A percentile compares a stretch with the other conserved stretches of the same genome.
These are phyloP conservation scores for Kodamaea laetipori DNA, from an alignment of 805 yeast genomes.

Conservation along the genomic window DNA sequence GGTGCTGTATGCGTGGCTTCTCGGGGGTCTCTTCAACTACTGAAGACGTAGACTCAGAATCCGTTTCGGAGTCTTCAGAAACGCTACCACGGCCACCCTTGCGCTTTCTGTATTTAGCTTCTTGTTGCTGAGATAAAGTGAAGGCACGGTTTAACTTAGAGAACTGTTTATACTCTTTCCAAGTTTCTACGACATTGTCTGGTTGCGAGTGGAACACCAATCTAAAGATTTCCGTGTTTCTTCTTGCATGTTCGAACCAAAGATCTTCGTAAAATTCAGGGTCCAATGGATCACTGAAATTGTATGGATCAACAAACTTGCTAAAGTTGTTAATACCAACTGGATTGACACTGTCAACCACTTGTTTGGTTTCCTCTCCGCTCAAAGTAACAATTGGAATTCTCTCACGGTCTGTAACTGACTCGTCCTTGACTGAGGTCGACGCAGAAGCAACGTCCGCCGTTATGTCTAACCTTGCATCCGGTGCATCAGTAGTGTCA, in stretches of 20 bases:
- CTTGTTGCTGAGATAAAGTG: constrained; percentile 37
- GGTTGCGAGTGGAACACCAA: constrained; percentile 93
- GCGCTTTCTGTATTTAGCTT: constrained; percentile 32
- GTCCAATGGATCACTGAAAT: constrained; percentile 83
- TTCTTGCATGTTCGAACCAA: constrained; percentile 80
- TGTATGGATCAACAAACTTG: constrained; percentile 78
- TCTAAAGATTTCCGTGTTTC: constrained; percentile 81
- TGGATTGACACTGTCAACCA: constrained; percentile 43
- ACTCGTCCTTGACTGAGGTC: constrained; percentile 20
- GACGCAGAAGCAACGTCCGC: constrained; percentile 12
- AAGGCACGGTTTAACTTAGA: constrained; percentile 64
- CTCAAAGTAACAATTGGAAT: constrained; percentile 47
- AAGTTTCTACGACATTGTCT: constrained; percentile 82
- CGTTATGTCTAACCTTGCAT: constrained; percentile 3
- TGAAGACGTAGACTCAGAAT: background rate
- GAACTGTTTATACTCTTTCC: constrained; percentile 85
- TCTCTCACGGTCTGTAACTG: constrained; percentile 11
- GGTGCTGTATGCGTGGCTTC: background rate
- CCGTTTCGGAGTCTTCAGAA: constrained; percentile 12
- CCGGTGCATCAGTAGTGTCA: constrained; percentile 7
- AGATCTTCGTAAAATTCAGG: constrained; percentile 81
- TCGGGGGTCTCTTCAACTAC: background rate
- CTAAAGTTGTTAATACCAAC: constrained; percentile 36
- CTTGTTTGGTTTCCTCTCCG: constrained; percentile 44
- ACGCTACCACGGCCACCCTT: constrained; percentile 17